Percentiles rank a stretch among this genome's conserved stretches.
These are phyloP conservation scores for Clonostachys rosea DNA, from an alignment of 2,329 filamentous ascomycete species.

Conservation along the genomic window DNA sequence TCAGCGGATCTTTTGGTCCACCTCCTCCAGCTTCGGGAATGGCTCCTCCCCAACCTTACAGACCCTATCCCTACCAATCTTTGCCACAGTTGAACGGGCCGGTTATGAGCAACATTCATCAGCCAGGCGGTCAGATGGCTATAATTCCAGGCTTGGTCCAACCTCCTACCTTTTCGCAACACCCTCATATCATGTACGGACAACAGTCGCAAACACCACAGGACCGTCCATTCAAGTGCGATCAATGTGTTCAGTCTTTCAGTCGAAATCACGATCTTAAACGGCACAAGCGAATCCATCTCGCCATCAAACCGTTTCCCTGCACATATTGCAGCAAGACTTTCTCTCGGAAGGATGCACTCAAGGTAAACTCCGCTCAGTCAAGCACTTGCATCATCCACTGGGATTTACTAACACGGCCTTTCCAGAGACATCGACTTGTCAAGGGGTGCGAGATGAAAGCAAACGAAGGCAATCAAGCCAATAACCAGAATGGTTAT, in stretches of 20 bases:
- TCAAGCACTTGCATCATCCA: conserved; percentile 6
- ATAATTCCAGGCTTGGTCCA: conserved; percentile 48
- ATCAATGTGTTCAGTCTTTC: conserved; percentile 88
- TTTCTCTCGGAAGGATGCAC: conserved; percentile 91
- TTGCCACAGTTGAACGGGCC: conserved; percentile 40
- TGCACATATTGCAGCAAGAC: conserved; percentile 92
- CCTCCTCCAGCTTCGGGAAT: conserved; percentile 8
- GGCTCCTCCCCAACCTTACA: conserved; percentile 47
- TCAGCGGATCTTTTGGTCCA: not conserved
- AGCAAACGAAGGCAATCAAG: too few species aligned
- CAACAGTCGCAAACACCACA: conserved; percentile 31
- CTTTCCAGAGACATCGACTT: conserved; percentile 50
- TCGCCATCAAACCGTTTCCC: conserved; percentile 93
- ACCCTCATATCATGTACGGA: conserved; percentile 58
- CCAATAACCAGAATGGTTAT: too few species aligned
- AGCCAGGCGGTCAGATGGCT: conserved; percentile 67
- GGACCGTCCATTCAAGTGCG: conserved; percentile 91
- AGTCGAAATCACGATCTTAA: conserved; percentile 96
- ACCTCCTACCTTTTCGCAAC: not conserved
- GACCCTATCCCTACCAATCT: conserved; percentile 41
- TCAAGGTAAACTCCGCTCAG: conserved; percentile 66
- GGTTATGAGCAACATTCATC: conserved; percentile 75
- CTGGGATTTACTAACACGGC: conserved; percentile 1
- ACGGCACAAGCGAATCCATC: conserved; percentile 89
- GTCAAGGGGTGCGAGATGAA: conserved; percentile 52